Percentiles rank a stretch among this genome's conserved stretches.
These are phyloP conservation scores for Diplodia scrobiculata DNA, from an alignment of 2,329 filamentous ascomycete genomes.

Conservation along the genomic window DNA sequence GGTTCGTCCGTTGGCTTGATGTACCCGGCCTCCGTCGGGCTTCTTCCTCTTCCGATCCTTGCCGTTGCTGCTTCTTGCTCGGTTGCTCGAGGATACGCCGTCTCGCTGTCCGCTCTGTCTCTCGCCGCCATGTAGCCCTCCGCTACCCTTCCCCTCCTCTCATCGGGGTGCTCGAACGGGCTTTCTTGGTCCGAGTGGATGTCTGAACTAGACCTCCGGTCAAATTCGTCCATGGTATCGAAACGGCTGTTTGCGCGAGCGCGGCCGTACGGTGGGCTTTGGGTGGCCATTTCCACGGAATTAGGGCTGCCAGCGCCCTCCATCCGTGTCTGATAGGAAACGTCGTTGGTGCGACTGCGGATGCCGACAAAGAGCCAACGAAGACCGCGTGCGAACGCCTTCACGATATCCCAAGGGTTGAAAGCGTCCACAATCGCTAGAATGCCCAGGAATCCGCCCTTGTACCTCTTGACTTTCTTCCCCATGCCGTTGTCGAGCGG, in stretches of 20 bases:
- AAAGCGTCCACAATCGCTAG: conserved; percentile 70
- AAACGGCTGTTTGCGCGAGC: conserved; percentile 13
- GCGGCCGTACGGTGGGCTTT: conserved; percentile 12
- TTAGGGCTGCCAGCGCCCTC: conserved; percentile 14
- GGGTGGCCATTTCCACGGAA: conserved; percentile 27
- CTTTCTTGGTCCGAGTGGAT: conserved; percentile 24
- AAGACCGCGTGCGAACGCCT: conserved; percentile 74
- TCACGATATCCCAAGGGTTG: conserved; percentile 81
- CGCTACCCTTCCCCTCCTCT: conserved; percentile 24
- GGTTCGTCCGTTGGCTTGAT: conserved; percentile 14
- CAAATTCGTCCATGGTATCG: conserved; percentile 26
- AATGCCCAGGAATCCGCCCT: conserved; percentile 61
- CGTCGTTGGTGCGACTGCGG: conserved; percentile 56
- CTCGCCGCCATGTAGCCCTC: conserved; percentile 24
- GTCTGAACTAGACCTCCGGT: conserved; percentile 19
- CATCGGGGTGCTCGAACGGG: conserved; percentile 27
- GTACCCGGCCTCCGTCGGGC: conserved; percentile 23
- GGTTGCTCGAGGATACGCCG: conserved; percentile 10
- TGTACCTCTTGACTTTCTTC: conserved; percentile 30
- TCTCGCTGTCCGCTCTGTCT: conserved; percentile 20
- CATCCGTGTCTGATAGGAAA: conserved; percentile 41
- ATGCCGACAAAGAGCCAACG: conserved; percentile 79
- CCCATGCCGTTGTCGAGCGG: conserved; percentile 33
- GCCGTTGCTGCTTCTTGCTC: conserved; percentile 6
- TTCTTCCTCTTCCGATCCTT: conserved; percentile 17